These are phyloP conservation scores for Exserohilum turcica DNA, from an alignment of 2,329 filamentous ascomycete genomes.

Conservation along the genomic window DNA sequence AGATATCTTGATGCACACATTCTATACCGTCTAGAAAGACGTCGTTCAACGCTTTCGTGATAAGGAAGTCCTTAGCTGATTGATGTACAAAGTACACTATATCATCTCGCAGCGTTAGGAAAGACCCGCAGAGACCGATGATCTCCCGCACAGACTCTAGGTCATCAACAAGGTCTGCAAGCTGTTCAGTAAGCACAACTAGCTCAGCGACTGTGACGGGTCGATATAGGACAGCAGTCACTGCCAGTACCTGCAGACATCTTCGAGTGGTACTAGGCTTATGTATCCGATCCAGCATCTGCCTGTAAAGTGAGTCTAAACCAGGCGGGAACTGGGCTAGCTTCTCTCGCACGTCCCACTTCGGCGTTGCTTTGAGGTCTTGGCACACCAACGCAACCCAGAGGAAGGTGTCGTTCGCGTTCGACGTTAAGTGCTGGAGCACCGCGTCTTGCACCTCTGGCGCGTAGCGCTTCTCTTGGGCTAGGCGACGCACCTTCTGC, in stretches of 20 bases:
- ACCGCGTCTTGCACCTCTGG: slow-evolving; percentile 38
- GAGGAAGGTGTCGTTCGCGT: slow-evolving; percentile 22
- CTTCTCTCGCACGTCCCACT: slow-evolving; percentile 18
- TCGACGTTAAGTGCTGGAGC: slow-evolving; percentile 28
- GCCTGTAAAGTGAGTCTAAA: slow-evolving; percentile 47
- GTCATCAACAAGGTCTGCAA: slow-evolving; percentile 4
- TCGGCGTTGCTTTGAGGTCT: slow-evolving; percentile 4
- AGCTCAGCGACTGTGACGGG: slow-evolving; percentile 49
- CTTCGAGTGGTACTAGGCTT: slow-evolving; percentile 32
- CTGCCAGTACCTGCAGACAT: slow-evolving; percentile 47
- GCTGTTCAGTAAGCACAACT: slow-evolving; percentile 20
- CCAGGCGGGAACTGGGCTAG: slow-evolving; percentile 43
- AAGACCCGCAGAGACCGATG: no score
- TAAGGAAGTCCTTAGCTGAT: slow-evolving; percentile 53
- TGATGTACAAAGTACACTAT: slow-evolving; percentile 48
- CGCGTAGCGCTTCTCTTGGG: slow-evolving; percentile 40
- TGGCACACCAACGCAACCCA: not conserved
- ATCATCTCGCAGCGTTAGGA: no score
- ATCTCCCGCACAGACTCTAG: not conserved
- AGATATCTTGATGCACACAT: not conserved
- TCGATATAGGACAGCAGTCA: slow-evolving; percentile 39
- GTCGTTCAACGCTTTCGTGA: not conserved
- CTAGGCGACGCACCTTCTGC: slow-evolving; percentile 31
- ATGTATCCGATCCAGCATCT: slow-evolving; percentile 48
- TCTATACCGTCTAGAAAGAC: slow-evolving; percentile 14